These are phyloP conservation scores for Irpex rosettiformis DNA, from an alignment of 1,284 basidiomycete genomes.

Conservation along the genomic window DNA sequence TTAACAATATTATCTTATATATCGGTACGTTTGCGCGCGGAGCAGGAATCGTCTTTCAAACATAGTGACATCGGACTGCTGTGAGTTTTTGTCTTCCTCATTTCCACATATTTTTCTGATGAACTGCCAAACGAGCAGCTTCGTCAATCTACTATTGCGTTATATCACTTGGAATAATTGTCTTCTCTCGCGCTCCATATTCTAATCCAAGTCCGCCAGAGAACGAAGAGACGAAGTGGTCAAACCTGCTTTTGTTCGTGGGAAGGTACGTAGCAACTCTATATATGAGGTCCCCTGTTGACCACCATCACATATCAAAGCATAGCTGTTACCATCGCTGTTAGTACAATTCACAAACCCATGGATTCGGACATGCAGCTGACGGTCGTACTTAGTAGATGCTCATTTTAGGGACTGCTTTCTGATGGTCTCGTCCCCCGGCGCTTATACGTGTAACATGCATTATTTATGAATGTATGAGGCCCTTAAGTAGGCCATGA, in stretches of 20 bases:
- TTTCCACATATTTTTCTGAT: not conserved
- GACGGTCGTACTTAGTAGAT: not conserved
- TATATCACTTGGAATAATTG: constrained; percentile 6
- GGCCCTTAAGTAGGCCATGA: too few species aligned
- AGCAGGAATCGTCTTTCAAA: not conserved
- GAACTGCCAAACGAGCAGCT: constrained; percentile 2
- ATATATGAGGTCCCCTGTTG: not conserved
- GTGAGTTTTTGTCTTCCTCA: not conserved
- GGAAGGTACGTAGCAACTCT: constrained; percentile 1
- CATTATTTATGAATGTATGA: too few species aligned
- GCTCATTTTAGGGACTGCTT: constrained; percentile 15
- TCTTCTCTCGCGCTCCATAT: constrained; percentile 1
- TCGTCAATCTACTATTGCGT: constrained; percentile 6
- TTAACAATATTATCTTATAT: not conserved
- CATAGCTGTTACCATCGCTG: constrained; percentile 19
- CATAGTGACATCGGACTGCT: not conserved
- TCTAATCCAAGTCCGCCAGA: not conserved
- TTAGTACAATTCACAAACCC: constrained; percentile 5
- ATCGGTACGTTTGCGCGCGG: not conserved
- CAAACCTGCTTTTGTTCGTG: constrained; percentile 3
- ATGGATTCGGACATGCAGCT: too few species aligned
- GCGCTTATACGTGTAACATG: constrained; percentile 24
- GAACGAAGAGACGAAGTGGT: not conserved
- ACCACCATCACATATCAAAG: constrained; percentile 9
- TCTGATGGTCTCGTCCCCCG: constrained; percentile 24